These are phyloP conservation scores for Phytophthora kernoviae DNA, from an alignment of 352 stramenopile genomes.

Conservation along the genomic window DNA sequence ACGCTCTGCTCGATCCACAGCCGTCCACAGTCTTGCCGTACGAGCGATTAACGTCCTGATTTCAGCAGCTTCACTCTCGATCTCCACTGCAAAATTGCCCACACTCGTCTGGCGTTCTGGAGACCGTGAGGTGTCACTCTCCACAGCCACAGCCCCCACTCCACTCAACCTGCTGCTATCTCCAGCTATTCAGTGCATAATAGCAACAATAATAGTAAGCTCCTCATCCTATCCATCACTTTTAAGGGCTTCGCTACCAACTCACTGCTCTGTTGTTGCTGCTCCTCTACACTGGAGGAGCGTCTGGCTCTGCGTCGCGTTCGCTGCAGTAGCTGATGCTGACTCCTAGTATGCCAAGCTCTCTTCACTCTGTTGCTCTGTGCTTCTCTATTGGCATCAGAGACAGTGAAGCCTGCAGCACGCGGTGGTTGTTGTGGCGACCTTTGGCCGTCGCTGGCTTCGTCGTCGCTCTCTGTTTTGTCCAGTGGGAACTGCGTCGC, in stretches of 20 bases:
- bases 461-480: constrained; percentile 23
- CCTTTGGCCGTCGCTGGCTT: constrained; percentile 6
- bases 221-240: neutral
- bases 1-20: constrained; percentile 27
- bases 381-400: neutral
- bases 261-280: constrained; percentile 22
- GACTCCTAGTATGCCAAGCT: constrained; percentile 5
- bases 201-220: constrained; percentile 9
- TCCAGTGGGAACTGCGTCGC: neutral
- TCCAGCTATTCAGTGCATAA: constrained; percentile 3
- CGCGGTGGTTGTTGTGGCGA: neutral
- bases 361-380: constrained; percentile 10
- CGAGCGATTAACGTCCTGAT: constrained; percentile 39
- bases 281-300: constrained; percentile 15
- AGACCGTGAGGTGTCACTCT: too few relatives aligned
- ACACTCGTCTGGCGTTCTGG: neutral
- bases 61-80: constrained; percentile 38
- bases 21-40: constrained; percentile 39
- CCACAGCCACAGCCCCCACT: neutral
- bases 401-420: neutral
- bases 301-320: constrained; percentile 18
- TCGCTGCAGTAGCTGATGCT: constrained; percentile 21
- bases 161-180: neutral
- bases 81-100: constrained; percentile 30
- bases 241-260: neutral